Base-by-base conservation (phyloP, 2,329 filamentous ascomycete genomes). In the Chlorencoelia australis region DNA sequence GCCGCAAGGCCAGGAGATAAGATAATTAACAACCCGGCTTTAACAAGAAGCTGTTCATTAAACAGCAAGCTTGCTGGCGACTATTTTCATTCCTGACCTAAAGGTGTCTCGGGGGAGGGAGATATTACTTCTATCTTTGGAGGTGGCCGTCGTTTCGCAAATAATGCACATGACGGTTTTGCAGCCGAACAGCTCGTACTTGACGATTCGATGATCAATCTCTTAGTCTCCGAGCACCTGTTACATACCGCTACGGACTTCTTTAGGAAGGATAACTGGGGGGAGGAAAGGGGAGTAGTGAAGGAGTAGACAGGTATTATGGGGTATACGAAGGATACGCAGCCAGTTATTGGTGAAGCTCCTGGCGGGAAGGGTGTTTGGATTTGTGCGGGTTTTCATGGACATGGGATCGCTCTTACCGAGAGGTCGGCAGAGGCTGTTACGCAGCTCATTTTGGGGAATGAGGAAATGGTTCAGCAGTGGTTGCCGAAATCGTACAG, bases 301-400 rank as follows among this genome's bases (percentile, higher is more conserved):
- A 51, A 46, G 26, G 60, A 66, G 22, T 75, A 69, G 69, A 65
- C 64, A 7, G 71, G 71, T 3, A 70, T 74, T 46, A 73, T 73
- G 66, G 70, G 68, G 0, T 71, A 66, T 43, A 69, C 65, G 4
- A 57, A 62, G 2, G 71, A 75, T 45, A 60, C 61, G 0, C 55
- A 67, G 28, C 69, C 71, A 0, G 57, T 71, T 28, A 66, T 74
- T 2, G 70, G 71, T 1, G 57, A 62, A 43, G 57, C 71, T 39
- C 62, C 63, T 2, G 60, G 53, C 0, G 54, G 64, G 27, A 43
- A 59, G n/a, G 52, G 47, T 1, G 29, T 54, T 10, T 56, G 44
- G 50, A 37, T 49, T 46, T 51, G 37, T 30, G 48, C 39, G 8
- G 46, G 43, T 4, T 48, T 51, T 30, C 16, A 51, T 37, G 47